These are phyloP conservation scores for Fusarium veterinarium DNA, from an alignment of 2,329 filamentous ascomycete species.

Conservation along the genomic window DNA sequence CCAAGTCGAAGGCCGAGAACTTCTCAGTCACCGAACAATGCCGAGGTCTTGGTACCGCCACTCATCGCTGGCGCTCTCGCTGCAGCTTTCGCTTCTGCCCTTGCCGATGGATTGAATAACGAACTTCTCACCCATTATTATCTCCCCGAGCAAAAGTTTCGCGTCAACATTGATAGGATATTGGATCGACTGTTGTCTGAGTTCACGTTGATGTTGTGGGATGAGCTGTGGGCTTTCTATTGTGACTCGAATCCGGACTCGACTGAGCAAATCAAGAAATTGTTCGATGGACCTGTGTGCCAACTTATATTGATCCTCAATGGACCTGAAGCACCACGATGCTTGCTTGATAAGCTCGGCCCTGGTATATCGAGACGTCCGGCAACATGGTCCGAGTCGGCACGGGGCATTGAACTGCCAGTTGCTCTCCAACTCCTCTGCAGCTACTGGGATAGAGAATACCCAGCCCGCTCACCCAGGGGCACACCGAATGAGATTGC, in stretches of 20 bases:
- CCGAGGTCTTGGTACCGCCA: slow-evolving; percentile 50
- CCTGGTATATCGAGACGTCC: slow-evolving; percentile 50
- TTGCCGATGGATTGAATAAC: slow-evolving; percentile 51
- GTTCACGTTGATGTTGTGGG: slow-evolving; percentile 51
- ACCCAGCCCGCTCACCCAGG: slow-evolving; percentile 48
- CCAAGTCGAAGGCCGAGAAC: slow-evolving; percentile 47
- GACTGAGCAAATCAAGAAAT: slow-evolving; percentile 47
- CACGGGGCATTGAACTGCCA: slow-evolving; percentile 49
- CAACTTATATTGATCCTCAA: slow-evolving; percentile 53
- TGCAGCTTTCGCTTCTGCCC: slow-evolving; percentile 50
- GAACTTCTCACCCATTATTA: slow-evolving; percentile 54
- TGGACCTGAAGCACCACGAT: slow-evolving; percentile 51
- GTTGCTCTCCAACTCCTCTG: slow-evolving; percentile 52
- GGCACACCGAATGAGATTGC: slow-evolving; percentile 51
- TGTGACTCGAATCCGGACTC: slow-evolving; percentile 45
- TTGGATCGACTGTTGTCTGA: slow-evolving; percentile 50
- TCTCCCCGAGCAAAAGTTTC: slow-evolving; percentile 47
- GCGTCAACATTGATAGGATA: slow-evolving; percentile 51
- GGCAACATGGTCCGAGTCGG: slow-evolving; percentile 48
- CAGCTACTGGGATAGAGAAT: slow-evolving; percentile 52
- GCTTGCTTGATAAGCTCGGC: slow-evolving; percentile 50
- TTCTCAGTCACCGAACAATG: slow-evolving; percentile 45
- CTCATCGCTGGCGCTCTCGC: slow-evolving; percentile 51
- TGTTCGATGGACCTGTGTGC: slow-evolving; percentile 53
- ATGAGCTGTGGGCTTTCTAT: slow-evolving; percentile 52